A percentile compares a stretch with the other conserved stretches of the same genome.
Conservation (phyloP, 2,329 filamentous ascomycete genomes). For the Fusarium brachygibbosum region DNA sequence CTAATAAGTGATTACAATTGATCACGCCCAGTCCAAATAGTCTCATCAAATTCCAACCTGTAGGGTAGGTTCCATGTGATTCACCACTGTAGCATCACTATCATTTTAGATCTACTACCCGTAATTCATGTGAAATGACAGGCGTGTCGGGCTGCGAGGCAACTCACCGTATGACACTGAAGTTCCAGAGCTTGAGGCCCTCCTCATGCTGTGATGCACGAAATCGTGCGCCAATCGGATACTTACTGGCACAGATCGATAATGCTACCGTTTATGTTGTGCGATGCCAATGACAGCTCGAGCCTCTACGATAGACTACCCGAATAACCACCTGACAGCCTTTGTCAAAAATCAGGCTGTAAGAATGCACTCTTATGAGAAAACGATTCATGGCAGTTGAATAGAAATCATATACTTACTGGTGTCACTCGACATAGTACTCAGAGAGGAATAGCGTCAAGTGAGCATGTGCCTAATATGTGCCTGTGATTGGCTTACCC, state of each 20-base stretch:
- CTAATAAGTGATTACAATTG: neutral
- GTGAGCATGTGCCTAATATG: conserved; percentile 47
- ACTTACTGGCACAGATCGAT: conserved; percentile 28
- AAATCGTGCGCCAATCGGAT: conserved; percentile 39
- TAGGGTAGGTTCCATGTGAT: conserved; percentile 14
- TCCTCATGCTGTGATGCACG: conserved; percentile 38
- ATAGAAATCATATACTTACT: neutral
- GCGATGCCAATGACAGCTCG: conserved; percentile 28
- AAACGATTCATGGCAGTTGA: conserved; percentile 1
- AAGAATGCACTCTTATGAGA: neutral
- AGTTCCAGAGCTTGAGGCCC: conserved; percentile 32
- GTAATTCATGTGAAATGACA: conserved; percentile 3
- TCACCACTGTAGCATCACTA: neutral
- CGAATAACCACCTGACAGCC: conserved; percentile 17
- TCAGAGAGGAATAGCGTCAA: conserved; percentile 33
- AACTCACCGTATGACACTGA: conserved; percentile 12
- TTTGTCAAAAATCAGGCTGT: neutral
- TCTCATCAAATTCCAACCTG: neutral
- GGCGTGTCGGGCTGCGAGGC: conserved; percentile 10
- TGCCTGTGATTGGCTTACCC: conserved; percentile 38
- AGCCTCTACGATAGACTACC: conserved; percentile 17
- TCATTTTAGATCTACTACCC: neutral
- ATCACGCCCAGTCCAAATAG: neutral
- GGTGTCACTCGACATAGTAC: conserved; percentile 34
- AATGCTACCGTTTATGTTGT: conserved; percentile 33